Evolutionary conservation across 2,329 filamentous ascomycete species (phyloP).

Genomic region (Talaromyces sp.): DNA sequence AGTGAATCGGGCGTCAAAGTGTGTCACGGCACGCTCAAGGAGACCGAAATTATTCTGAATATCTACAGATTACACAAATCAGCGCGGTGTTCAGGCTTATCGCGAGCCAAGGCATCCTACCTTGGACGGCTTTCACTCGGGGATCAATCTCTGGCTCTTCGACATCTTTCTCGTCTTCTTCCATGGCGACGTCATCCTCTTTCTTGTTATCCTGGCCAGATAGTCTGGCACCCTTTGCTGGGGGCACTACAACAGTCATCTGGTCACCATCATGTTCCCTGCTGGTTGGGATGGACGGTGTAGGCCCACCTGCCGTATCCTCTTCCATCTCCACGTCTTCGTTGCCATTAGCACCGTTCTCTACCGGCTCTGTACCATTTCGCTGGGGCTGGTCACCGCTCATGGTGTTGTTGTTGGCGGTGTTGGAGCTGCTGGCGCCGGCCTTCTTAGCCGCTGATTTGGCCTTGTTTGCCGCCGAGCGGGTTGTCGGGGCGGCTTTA

Average conservation of each 20-base stretch:
- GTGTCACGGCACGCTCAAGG: slow-evolving; percentile 83
- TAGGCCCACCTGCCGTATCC: slow-evolving; percentile 54
- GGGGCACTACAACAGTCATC: slow-evolving; percentile 78
- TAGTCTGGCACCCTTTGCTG: slow-evolving; percentile 63
- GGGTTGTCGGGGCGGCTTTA: slow-evolving; percentile 44
- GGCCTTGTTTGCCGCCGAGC: slow-evolving; percentile 44
- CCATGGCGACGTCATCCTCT: slow-evolving; percentile 72
- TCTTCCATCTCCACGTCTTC: slow-evolving; percentile 73
- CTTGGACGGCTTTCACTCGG: slow-evolving; percentile 52
- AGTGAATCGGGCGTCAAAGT: slow-evolving; percentile 94
- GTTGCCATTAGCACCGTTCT: slow-evolving; percentile 65
- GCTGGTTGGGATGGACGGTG: slow-evolving; percentile 55
- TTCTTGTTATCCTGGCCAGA: slow-evolving; percentile 64
- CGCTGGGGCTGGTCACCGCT: slow-evolving; percentile 67
- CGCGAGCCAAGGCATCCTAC: slow-evolving; percentile 29
- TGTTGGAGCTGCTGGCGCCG: slow-evolving; percentile 31
- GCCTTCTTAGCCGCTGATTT: slow-evolving; percentile 39
- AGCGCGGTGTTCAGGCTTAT: not conserved
- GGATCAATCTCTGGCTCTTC: slow-evolving; percentile 46
- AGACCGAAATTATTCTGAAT: slow-evolving; percentile 93
- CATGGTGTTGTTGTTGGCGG: slow-evolving; percentile 47
- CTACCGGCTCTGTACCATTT: slow-evolving; percentile 67
- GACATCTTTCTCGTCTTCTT: slow-evolving; percentile 50
- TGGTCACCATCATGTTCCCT: slow-evolving; percentile 70
- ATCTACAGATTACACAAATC: slow-evolving; percentile 57